These are phyloP conservation scores for Skeletonema menzelii DNA, from an alignment of 108 stramenopile genomes.

Conservation along the genomic window DNA sequence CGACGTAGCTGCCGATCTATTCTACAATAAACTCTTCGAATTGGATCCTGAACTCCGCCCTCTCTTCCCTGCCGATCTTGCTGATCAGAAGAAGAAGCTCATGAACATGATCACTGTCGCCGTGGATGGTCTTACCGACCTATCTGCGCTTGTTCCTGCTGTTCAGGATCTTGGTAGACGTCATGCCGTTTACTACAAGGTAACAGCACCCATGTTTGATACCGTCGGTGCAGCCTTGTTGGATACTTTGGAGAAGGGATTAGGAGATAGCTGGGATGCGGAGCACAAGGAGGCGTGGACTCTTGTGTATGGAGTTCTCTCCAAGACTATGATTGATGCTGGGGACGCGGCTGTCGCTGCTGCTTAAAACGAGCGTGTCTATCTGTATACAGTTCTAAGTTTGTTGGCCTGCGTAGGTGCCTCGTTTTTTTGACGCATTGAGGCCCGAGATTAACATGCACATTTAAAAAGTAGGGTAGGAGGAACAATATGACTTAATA, in stretches of 20 bases:
- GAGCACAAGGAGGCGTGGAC: slow-evolving; percentile 45
- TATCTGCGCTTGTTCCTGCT: slow-evolving; percentile 20
- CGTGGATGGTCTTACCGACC: slow-evolving; percentile 23
- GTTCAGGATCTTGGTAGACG: slow-evolving; percentile 31
- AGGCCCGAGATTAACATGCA: too few species aligned
- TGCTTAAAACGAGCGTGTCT: neutral
- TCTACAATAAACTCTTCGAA: slow-evolving; percentile 33
- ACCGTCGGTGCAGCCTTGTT: slow-evolving; percentile 34
- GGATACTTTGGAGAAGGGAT: slow-evolving; percentile 35
- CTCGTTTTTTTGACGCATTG: too few species aligned
- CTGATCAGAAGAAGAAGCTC: slow-evolving; percentile 29
- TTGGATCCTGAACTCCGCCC: slow-evolving; percentile 19
- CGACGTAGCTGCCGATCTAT: slow-evolving; percentile 31
- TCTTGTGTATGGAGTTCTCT: slow-evolving; percentile 25
- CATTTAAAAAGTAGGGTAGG: too few species aligned
- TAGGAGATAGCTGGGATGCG: slow-evolving; percentile 27
- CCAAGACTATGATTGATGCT: slow-evolving; percentile 23
- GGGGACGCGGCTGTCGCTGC: neutral
- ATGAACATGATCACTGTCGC: slow-evolving; percentile 28
- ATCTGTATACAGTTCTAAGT: neutral
- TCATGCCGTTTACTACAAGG: slow-evolving; percentile 21
- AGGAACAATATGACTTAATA: too few species aligned
- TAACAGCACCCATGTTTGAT: slow-evolving; percentile 30
- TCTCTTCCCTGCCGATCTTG: slow-evolving; percentile 35
- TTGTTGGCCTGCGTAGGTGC: too few species aligned